Evolutionary conservation across 805 yeast genomes (phyloP), one percentile per base, ranked within the genome.

Genomic region (Monosporozyma aerobia): DNA sequence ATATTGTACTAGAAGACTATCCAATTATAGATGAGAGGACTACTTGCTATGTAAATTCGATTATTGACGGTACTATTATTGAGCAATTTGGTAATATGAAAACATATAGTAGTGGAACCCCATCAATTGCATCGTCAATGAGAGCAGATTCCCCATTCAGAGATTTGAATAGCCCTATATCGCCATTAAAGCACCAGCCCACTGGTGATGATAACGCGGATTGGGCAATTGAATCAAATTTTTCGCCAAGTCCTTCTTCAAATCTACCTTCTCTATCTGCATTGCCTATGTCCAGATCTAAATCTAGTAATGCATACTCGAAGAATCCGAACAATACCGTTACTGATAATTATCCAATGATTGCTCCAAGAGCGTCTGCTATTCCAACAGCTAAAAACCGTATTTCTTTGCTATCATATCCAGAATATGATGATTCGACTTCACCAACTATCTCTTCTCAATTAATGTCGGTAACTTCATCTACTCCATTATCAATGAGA

Each of bases 11-110:
- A 22, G 57, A 57, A 44, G 61, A 62, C 1, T 55, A 57, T 7
- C 59, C 63, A 1, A 55, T 56, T 33, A 56, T 64, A 23, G 63
- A 60, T 37, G 67, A 59, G 22, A 58, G 58, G 33, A 61, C 64
- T 8, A 53, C 67, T 7, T 57, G 56, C 14, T 55, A 60, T 23
- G 60, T 67, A 2, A 57, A 63, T 8, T 59, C 64, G 0, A 60
- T 69, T 41, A 37, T 68, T 7, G 61, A 60, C 52, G 63, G 63
- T n/a, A 53, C 62, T 10, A 51, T 63, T 30, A 46, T 57, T 3
- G 57, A 60, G 47, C 57, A 57, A 23, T 53, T 57, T 33, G 60
- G 60, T 11, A 50, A 52, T n/a, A 57, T 48, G 35, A 56, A 56
- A n/a, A 22, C 56, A n/a, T 51, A 56, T 8, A 51, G 47, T 33